Evolutionary conservation across 2,329 filamentous ascomycete genomes (phyloP), one percentile per base, ranked within the genome.

Genomic region (Akanthomyces uredinophilus): DNA sequence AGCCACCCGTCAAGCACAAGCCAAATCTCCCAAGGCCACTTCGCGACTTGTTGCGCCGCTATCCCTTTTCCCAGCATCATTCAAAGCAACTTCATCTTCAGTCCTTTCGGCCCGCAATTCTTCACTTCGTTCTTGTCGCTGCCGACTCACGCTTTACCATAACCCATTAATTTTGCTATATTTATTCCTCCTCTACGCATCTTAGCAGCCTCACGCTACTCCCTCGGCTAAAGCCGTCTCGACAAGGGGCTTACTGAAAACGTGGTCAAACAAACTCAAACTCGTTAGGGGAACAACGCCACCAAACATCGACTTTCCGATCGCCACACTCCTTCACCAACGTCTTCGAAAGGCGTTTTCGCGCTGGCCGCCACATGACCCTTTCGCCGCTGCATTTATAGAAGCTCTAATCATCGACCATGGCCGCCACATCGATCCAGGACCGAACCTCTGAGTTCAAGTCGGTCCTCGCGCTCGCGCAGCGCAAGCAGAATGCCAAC

Each of bases 361-460:
- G 73, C 73, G 74, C 73, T 73, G 74, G 73, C 70, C 73, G 73
- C 73, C 67, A 47, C 65, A 63, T 67, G 67, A 22, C 35, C 49
- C 57, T 60, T 60, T 60, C 57, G 29, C 39, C 39, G 14, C 35
- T 46, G n/a, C 43, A 51, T 51, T 32, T 43, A 43, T 13, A 32
- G 7, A 62, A 50, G 8, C 27, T 51, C 44, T n/a, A 14, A 43
- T 59, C 24, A 11, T 16, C 35, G 11, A 43, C 22, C 57, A 88
- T 88, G 86, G 84, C 85, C 62, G 81, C 86, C 72, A 74, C 82
- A 64, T 94, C 92, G 57, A 96, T 98, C 75, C 95, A 99, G 81
- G 95, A 99, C 80, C 91, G 95, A 72, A 99, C 95, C 63, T 84
- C 87, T 72, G 95, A 99, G 82, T 99, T 99, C 83, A 89, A 88